A percentile compares a stretch with the other conserved stretches of the same genome.
These are phyloP conservation scores for Penicillium cataractarum DNA, from an alignment of 495 filamentous ascomycete genomes.

Conservation along the genomic window DNA sequence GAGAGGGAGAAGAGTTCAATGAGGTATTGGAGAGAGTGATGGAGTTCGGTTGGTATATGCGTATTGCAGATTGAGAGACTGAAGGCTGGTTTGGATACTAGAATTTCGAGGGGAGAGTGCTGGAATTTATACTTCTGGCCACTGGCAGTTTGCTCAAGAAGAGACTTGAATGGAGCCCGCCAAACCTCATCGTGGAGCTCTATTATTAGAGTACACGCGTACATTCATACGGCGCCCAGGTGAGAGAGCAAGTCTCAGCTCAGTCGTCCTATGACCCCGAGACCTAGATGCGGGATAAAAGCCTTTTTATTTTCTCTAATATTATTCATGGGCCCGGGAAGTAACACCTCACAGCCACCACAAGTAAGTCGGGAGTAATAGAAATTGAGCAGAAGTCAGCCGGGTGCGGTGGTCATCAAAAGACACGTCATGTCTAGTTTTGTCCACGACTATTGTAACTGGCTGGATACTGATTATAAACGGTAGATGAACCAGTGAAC, in stretches of 20 bases:
- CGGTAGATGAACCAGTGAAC: too few relatives aligned
- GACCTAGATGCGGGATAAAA: not conserved
- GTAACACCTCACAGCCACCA: not conserved
- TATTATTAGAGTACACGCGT: not conserved
- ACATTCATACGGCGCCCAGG: not conserved
- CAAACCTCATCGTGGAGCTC: not conserved
- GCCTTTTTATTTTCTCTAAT: not conserved
- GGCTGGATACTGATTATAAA: too few relatives aligned
- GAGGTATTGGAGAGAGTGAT: not conserved
- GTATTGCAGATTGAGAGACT: not conserved
- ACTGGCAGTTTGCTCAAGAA: not conserved
- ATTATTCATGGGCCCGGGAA: not conserved
- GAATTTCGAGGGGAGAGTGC: not conserved
- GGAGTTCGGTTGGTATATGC: not conserved
- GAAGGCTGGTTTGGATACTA: not conserved
- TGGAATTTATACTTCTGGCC: not conserved
- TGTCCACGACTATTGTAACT: too few relatives aligned
- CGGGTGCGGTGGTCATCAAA: not conserved
- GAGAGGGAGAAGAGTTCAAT: not conserved
- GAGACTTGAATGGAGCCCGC: too few relatives aligned
- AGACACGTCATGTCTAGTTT: too few relatives aligned
- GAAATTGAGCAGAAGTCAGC: not conserved
- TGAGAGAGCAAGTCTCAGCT: not conserved
- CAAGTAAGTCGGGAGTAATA: not conserved
- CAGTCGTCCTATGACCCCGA: not conserved